Evolutionary conservation across 106 monocot genomes (phyloP), one percentile per base, ranked within the genome.

Genomic region (Vanilla planifolia): DNA sequence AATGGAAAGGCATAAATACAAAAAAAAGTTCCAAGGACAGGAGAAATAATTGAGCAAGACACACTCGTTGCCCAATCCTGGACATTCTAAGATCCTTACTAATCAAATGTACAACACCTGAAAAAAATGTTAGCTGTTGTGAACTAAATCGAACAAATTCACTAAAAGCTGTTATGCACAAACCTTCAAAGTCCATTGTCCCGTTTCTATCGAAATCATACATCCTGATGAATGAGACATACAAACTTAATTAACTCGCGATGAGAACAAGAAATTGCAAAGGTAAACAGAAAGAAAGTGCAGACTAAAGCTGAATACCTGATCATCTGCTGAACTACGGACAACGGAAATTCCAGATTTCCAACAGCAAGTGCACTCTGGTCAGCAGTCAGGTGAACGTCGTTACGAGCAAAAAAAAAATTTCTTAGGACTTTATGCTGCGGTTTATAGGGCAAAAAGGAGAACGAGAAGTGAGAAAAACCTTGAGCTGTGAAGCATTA

Each of bases 281-380:
- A 42, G 3, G 22, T 3, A 5, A 51, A 37, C 2, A 27, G 3
- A 36, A 45, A 29, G 34, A 61, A 24, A 0, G n/a, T 16, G 29
- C 44, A 23, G 16, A 9, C 28, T n/a, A 19, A 39, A 42, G 16
- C 13, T 2, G 9, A 45, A 4, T 55, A 81, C 86, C 86, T 86
- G 65, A 88, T 88, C 88, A 88, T 88, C 62, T 88, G 88, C 70
- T 88, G 82, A 20, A 88, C 88, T 28, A 88, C 51, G 33, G 87
- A 73, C 33, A 83, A 60, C 29, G 82, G 32, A 60, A 88, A 79
- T 2, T 76, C 64, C 24, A 88, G 82, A 41, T 88, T 88, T 4
- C 87, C 87, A 5, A 65, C 82, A 24, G 79, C 72, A 20, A 82
- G 50, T 25, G 78, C 82, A 15, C 62, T 70, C 87, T 88, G 79